Evolutionary conservation across 2,329 filamentous ascomycete genomes (phyloP).

Genomic region (Bimuria novae-zelandiae): DNA sequence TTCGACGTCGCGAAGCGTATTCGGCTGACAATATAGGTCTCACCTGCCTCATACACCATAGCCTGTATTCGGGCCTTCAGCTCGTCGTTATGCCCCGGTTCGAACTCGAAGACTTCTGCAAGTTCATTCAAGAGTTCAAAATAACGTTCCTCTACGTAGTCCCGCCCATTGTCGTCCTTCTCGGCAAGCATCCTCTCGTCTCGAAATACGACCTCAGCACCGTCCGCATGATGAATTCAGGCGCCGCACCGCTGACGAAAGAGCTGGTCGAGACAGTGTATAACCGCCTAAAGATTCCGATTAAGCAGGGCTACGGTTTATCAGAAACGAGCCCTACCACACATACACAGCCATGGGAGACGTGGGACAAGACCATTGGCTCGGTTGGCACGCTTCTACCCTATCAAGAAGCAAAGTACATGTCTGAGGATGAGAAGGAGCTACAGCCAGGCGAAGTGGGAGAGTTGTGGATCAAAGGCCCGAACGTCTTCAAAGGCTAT

Average conservation of each 20-base stretch:
- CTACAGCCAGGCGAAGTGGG: conserved; percentile 64
- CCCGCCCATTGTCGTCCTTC: conserved; percentile 78
- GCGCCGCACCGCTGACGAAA: conserved; percentile 80
- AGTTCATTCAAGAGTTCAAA: conserved; percentile 72
- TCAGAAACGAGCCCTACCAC: conserved; percentile 84
- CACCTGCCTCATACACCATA: conserved; percentile 71
- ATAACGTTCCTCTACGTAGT: conserved; percentile 83
- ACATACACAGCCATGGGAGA: conserved; percentile 72
- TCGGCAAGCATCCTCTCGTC: conserved; percentile 79
- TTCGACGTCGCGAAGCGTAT: not conserved
- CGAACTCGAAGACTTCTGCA: conserved; percentile 78
- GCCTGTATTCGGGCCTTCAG: conserved; percentile 67
- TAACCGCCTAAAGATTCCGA: conserved; percentile 72
- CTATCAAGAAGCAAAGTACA: conserved; percentile 81
- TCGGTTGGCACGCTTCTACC: conserved; percentile 78
- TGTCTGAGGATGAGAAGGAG: conserved; percentile 64
- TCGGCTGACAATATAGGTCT: conserved; percentile 56
- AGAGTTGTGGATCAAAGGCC: conserved; percentile 71
- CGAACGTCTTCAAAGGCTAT: conserved; percentile 81
- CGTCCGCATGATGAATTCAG: conserved; percentile 83
- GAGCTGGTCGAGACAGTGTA: conserved; percentile 81
- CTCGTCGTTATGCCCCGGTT: conserved; percentile 78
- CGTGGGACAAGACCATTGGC: conserved; percentile 78
- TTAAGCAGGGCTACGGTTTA: conserved; percentile 93
- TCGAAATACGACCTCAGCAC: conserved; percentile 79